Evolutionary conservation across 1,284 basidiomycete species (phyloP).

Genomic region (Fistulinella cinereoalba): DNA sequence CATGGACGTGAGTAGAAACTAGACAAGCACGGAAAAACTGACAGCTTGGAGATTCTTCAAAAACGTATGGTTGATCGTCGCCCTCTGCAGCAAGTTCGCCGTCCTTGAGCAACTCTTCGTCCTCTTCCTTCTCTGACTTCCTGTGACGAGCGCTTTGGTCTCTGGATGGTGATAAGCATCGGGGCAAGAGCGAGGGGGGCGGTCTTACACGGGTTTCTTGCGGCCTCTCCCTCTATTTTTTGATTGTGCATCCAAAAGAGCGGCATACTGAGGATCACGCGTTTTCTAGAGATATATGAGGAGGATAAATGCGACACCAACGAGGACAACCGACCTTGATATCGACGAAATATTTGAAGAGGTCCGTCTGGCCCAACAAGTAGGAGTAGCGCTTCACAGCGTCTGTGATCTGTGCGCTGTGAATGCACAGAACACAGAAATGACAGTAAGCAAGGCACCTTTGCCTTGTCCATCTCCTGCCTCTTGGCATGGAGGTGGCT

Average conservation of each 20-base stretch:
- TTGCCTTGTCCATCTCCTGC: slow-evolving; percentile 81
- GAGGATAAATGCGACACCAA: not conserved
- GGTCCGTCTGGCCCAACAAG: slow-evolving; percentile 90
- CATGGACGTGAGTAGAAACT: slow-evolving; percentile 1
- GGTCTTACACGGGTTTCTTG: slow-evolving; percentile 71
- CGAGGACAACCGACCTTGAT: slow-evolving; percentile 64
- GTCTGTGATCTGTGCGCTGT: slow-evolving; percentile 68
- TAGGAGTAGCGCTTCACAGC: slow-evolving; percentile 95
- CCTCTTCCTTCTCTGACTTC: slow-evolving; percentile 98
- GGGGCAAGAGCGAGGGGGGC: not conserved
- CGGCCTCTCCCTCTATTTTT: slow-evolving; percentile 78
- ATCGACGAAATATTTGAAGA: slow-evolving; percentile 95
- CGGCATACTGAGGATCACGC: slow-evolving; percentile 92
- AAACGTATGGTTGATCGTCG: slow-evolving; percentile 85
- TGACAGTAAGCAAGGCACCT: slow-evolving; percentile 42
- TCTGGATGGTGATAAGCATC: slow-evolving; percentile 34
- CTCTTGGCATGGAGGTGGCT: slow-evolving; percentile 63
- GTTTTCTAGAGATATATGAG: slow-evolving; percentile 54
- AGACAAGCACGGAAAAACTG: slow-evolving; percentile 29
- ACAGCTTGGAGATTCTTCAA: slow-evolving; percentile 92
- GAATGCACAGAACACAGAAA: not conserved
- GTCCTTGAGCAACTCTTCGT: slow-evolving; percentile 91
- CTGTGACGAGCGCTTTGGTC: slow-evolving; percentile 81
- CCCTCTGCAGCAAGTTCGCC: slow-evolving; percentile 77
- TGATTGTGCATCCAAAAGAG: slow-evolving; percentile 80